These are phyloP conservation scores for Malus hybrid DNA, from an alignment of 331 rosid species.

Conservation along the genomic window DNA sequence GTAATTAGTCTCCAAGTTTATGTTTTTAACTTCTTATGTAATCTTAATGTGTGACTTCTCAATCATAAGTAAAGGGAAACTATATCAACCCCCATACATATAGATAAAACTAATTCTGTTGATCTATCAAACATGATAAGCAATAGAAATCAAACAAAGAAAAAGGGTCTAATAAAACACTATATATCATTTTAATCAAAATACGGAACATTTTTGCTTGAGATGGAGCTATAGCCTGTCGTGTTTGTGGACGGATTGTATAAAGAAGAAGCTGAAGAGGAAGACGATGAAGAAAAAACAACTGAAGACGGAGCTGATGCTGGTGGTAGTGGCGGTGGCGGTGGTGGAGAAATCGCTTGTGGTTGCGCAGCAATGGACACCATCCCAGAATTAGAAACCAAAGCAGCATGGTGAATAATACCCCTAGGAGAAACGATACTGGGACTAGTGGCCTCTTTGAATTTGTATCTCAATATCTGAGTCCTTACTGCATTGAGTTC, in stretches of 20 bases:
- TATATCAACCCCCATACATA: too few relatives aligned
- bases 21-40: not conserved
- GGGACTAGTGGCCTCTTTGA: conserved; percentile 48
- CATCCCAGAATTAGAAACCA: conserved; percentile 34
- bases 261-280: conserved; percentile 54
- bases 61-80: conserved; percentile 5
- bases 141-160: not conserved
- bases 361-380: conserved; percentile 33
- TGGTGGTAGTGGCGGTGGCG: conserved; percentile 16
- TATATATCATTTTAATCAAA: conserved; percentile 22
- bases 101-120: not conserved
- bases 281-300: conserved; percentile 49
- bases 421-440: conserved; percentile 37
- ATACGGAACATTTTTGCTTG: conserved; percentile 57
- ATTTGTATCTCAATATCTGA: conserved; percentile 51
- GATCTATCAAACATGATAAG: not conserved
- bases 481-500: conserved; percentile 47
- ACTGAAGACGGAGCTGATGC: conserved; percentile 26
- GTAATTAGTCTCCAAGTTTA: not conserved
- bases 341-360: conserved; percentile 13
- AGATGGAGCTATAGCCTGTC: conserved; percentile 60
- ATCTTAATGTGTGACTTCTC: not conserved
- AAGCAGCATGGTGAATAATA: conserved; percentile 8
- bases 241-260: conserved; percentile 48
- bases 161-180: not conserved